Base-by-base conservation (phyloP, 2,329 filamentous ascomycete genomes). In the Aspergillus chevalieri region DNA sequence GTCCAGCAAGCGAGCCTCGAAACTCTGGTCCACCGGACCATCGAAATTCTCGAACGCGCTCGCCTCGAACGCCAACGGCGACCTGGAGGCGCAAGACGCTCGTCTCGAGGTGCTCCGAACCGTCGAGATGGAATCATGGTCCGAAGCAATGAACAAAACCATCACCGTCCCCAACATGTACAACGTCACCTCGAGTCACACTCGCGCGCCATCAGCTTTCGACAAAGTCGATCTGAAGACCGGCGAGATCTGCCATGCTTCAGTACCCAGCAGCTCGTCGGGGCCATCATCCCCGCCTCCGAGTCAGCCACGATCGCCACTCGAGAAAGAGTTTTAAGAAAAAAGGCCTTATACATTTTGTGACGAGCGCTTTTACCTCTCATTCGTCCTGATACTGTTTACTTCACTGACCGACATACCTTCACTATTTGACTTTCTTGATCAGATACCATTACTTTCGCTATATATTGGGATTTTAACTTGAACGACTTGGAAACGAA, bases 101-200 rank as follows among this genome's bases (percentile, higher is more conserved):
- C 63, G 58, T 2, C 56, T 67, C 24, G 62, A 62, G 44, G 62
- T 68, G 14, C 51, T 68, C 46, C 65, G 65, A 19, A 69, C 67
- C 4, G 59, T 69, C 1, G 67, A 69, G 47, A 62, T 69, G 60
- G 59, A 68, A 28, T 66, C 57, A 2, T 67, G 60, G 56, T 56
- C 58, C 9, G 65, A 69, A 43, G 53, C 57, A 3, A 52, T 60
- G 26, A 50, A 48, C 10, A 47, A 49, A 3, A 48, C 48, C 22
- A 48, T 59, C n/a, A 41, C 49, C 1, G 39, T 48, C 8, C 52
- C 49, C 6, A 57, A 54, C 21, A 42, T n/a, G 12, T 58, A 54
- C n/a, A 47, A 55, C 39, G 51, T 63, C 15, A 51, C 55, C 6
- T 52, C 55, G 1, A 53, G 59, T 14, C 47, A 52, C 14, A 38